Evolutionary conservation across 805 yeast genomes (phyloP), one percentile per base, ranked within the genome.

Genomic region (Candida xyloterini): DNA sequence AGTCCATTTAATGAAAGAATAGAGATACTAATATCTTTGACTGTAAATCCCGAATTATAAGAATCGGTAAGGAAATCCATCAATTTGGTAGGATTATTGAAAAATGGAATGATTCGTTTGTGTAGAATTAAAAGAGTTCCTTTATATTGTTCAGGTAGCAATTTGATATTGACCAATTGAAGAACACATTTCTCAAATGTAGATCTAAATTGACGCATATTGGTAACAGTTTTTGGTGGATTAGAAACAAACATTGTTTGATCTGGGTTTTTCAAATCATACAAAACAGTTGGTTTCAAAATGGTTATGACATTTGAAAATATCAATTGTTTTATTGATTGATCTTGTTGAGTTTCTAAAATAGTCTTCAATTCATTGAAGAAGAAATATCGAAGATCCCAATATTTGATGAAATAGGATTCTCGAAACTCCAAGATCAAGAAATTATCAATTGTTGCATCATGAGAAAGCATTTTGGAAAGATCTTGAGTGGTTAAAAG

Each of bases 61-160:
- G 95, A 81, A 45, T 86, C 95, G 1, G 96, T 88, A 44, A 91
- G 68, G 59, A 91, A 93, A 66, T 91, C 99, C 96, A 93, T 90
- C 32, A 93, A 66, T 45, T 76, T 71, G 30, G 86, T 84, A 6
- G 98, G 95, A 48, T 79, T 81, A 31, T 76, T 72, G 72, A 88
- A 75, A 55, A 73, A 76, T 27, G 97, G 96, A 26, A 91, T 81
- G 29, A 93, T 73, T 46, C 95, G 68, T 57, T 87, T 88, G 61
- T 93, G 97, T 51, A 93, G 59, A 2, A 89, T 72, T 4, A 78
- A 64, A 41, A 91, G 66, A 5, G 82, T 70, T 2, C 81, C 67
- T 59, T 86, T 87, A 60, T 84, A 82, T 57, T 87, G 95, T 2
- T 57, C 62, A 3, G 57, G 38, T 10, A 34, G 26, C 20, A 60